Percentiles rank a stretch among this genome's conserved stretches.
These are phyloP conservation scores for Diaporthe destruens DNA, from an alignment of 2,329 filamentous ascomycete genomes.

Conservation along the genomic window DNA sequence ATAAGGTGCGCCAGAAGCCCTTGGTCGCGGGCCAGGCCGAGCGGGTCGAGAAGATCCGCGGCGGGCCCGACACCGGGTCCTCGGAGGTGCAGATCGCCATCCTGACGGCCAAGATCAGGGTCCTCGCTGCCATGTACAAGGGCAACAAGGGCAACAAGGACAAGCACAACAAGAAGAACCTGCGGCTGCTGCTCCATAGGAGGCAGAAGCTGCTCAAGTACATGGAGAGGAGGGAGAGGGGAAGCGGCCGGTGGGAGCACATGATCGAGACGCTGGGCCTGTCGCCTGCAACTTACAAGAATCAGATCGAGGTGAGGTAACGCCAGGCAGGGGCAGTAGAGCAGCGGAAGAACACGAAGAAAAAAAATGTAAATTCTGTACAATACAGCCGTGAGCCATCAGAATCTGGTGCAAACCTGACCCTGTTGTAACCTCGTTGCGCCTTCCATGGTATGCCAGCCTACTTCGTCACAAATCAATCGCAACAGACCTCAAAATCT, in stretches of 20 bases:
- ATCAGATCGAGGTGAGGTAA: slow-evolving; percentile 77
- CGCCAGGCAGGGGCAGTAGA: slow-evolving; percentile 44
- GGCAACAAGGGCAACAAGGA: slow-evolving; percentile 80
- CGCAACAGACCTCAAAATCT: slow-evolving; percentile 33
- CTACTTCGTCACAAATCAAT: slow-evolving; percentile 36
- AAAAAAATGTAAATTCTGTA: slow-evolving; percentile 61
- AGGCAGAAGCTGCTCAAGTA: slow-evolving; percentile 91
- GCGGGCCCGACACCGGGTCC: slow-evolving; percentile 93
- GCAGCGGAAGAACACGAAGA: slow-evolving; percentile 47
- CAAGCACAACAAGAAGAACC: slow-evolving; percentile 93
- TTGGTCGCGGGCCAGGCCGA: slow-evolving; percentile 57
- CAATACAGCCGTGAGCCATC: slow-evolving; percentile 53
- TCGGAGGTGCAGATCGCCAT: slow-evolving; percentile 98
- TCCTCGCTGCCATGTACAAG: slow-evolving; percentile 79
- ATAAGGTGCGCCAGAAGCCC: slow-evolving; percentile 72
- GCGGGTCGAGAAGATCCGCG: slow-evolving; percentile 64
- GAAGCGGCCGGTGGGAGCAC: slow-evolving; percentile 90
- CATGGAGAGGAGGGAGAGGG: slow-evolving; percentile 88
- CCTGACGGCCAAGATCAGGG: slow-evolving; percentile 91
- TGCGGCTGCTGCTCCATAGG: slow-evolving; percentile 87
- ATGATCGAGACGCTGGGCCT: slow-evolving; percentile 87
- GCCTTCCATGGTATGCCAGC: slow-evolving; percentile 48
- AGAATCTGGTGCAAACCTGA: slow-evolving; percentile 39
- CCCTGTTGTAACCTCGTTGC: slow-evolving; percentile 39
- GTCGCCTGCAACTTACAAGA: slow-evolving; percentile 89